A percentile compares a stretch with the other conserved stretches of the same genome.
Conservation (phyloP, 768 basidiomycete genomes). For the Asterophora lycoperdoides region DNA sequence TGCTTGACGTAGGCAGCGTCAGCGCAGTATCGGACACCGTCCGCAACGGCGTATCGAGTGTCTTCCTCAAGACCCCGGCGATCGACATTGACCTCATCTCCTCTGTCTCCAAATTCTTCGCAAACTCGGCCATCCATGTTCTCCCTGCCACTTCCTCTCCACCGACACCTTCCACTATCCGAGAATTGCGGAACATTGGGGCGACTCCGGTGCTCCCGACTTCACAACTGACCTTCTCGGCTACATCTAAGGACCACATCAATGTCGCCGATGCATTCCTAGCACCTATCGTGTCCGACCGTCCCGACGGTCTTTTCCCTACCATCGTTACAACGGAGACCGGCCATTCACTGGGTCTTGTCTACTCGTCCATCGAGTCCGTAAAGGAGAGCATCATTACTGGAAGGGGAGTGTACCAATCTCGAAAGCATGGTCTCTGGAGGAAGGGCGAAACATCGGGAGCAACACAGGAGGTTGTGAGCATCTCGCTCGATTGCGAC, state of each 20-base stretch:
- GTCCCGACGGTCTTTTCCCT: conserved; percentile 88
- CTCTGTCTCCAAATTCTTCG: conserved; percentile 73
- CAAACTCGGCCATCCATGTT: conserved; percentile 59
- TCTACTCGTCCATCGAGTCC: conserved; percentile 89
- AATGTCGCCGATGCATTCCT: conserved; percentile 85
- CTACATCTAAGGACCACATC: conserved; percentile 53
- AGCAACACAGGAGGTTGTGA: conserved; percentile 81
- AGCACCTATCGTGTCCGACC: conserved; percentile 76
- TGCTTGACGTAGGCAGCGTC: conserved; percentile 69
- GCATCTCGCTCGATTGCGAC: conserved; percentile 88
- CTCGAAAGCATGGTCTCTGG: conserved; percentile 94
- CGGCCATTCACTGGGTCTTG: conserved; percentile 81
- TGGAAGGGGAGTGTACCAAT: conserved; percentile 93
- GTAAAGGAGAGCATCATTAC: conserved; percentile 82
- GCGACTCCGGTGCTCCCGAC: conserved; percentile 70
- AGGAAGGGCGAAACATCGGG: conserved; percentile 96
- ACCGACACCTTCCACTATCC: conserved; percentile 57
- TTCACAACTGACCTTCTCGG: conserved; percentile 57
- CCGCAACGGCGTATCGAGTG: conserved; percentile 70
- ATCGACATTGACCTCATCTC: conserved; percentile 74
- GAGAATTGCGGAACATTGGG: conserved; percentile 52
- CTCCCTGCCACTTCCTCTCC: conserved; percentile 43
- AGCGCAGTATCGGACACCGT: conserved; percentile 74
- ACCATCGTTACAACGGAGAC: conserved; percentile 84
- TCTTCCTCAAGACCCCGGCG: conserved; percentile 70